A percentile compares a stretch with the other conserved stretches of the same genome.
Conservation (phyloP, 345 rosid species). For the Erucastrum elatum region DNA sequence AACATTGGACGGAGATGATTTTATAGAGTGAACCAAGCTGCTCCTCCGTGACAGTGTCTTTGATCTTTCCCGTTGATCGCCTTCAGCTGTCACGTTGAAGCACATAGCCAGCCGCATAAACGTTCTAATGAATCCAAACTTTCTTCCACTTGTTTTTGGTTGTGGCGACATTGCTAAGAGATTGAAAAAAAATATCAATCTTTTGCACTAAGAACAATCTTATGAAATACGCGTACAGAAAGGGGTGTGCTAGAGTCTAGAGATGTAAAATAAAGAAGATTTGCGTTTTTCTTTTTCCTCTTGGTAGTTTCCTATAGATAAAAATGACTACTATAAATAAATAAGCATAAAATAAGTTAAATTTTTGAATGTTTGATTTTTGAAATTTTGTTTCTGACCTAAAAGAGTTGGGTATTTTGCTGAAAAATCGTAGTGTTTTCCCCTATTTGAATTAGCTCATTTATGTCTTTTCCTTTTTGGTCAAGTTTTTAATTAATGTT, state of each 20-base stretch:
- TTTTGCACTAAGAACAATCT: conserved; percentile 8
- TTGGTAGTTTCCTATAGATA: neutral
- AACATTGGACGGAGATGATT: conserved; percentile 19
- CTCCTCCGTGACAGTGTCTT: conserved; percentile 8
- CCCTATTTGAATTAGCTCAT: neutral
- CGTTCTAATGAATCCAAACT: conserved; percentile 26
- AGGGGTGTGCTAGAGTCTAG: neutral
- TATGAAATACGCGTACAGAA: neutral
- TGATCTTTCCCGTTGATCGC: neutral
- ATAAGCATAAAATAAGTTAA: neutral
- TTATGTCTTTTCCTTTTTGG: neutral
- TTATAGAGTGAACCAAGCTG: conserved; percentile 29
- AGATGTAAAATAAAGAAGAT: conserved; percentile 15
- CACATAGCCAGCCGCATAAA: conserved; percentile 29
- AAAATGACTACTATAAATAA: conserved; percentile 20
- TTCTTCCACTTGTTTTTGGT: conserved; percentile 26
- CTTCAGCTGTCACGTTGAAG: conserved; percentile 12
- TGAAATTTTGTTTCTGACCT: neutral
- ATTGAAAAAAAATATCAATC: neutral
- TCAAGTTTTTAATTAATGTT: conserved; percentile 11
- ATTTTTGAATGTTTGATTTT: neutral
- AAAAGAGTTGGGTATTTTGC: neutral
- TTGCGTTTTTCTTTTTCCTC: neutral
- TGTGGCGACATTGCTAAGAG: conserved; percentile 26
- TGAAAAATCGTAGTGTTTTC: neutral